Base-by-base conservation (phyloP, 1,139 yeast species). In the Candida glucosophila region DNA sequence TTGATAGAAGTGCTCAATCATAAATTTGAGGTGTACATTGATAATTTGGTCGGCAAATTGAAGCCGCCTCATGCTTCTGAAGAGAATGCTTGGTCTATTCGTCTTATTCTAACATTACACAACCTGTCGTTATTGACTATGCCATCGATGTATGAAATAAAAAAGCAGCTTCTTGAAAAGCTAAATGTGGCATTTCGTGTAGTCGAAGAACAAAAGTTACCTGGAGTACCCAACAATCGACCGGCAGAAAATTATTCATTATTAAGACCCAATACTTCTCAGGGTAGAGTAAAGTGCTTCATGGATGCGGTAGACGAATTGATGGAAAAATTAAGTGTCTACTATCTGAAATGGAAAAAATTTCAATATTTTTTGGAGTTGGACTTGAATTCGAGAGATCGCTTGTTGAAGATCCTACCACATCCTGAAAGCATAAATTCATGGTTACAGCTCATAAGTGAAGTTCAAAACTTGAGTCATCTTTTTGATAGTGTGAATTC, bases 301-400 rank as follows among this genome's bases (percentile, higher is more conserved):
- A 32, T 47, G 14, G 25, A 12, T 5, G 35, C 31, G 19, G 35
- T 61, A 7, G 54, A 54, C 14, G 7, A 4, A 0, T 28, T 43
- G 3, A 34, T 51, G 20, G 30, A 29, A 0, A 39, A 52, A 8
- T 63, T 68, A 1, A 34, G 43, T 1, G 27, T 15, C 0, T 74
- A 71, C 36, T 45, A 65, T 12, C 35, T 41, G 2, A 52, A 57
- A 17, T 83, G 93, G 93, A 44, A 47, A 6, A 53, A 52, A 16
- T 55, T 78, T 17, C 81, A 77, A 40, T 51, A 64, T 2, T 47
- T 80, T 4, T 77, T 88, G 82, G 78, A 71, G 14, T 33, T 53
- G 15, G 41, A 55, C 28, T 31, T 52, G 14, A 34, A 44, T 7
- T 31, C 40, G 4, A 40, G 39, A 1, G 43, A 40, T 6, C 58